phyloP scores from a whole-genome alignment of 2,329 filamentous ascomycete genomes.

The Epichloe baconii region DNA sequence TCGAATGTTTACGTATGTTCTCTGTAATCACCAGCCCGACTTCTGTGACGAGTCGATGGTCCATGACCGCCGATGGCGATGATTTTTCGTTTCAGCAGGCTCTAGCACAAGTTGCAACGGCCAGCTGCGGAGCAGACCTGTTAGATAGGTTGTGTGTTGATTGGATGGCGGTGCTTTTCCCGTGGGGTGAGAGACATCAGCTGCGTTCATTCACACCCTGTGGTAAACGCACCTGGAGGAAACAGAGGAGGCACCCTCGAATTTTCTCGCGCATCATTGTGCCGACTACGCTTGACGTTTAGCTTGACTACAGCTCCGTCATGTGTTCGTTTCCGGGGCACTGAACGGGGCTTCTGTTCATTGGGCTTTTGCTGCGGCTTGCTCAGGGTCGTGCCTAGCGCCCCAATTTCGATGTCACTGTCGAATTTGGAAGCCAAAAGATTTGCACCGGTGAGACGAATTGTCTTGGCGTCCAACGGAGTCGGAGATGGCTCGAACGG shows the following conservation, averaged over 20 bases:
- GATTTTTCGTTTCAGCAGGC: background rate
- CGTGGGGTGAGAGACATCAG: background rate
- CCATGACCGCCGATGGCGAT: background rate
- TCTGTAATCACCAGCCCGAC: slow-evolving; percentile 9
- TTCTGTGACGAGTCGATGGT: slow-evolving; percentile 4
- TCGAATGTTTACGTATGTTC: background rate
- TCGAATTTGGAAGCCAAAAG: background rate
- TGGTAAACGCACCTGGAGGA: slow-evolving; percentile 1
- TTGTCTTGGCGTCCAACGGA: background rate
- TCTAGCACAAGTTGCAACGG: slow-evolving; percentile 7
- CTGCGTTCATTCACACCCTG: background rate
- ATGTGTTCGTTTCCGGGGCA: background rate
- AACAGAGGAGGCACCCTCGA: background rate
- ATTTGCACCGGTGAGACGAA: slow-evolving; percentile 5
- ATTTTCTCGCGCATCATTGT: background rate
- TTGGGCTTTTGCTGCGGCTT: background rate
- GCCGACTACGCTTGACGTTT: background rate
- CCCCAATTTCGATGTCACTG: background rate
- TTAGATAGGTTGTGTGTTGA: slow-evolving; percentile 6
- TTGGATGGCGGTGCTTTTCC: slow-evolving; percentile 4
- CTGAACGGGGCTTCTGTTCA: too few relatives aligned
- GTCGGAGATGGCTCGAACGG: background rate
- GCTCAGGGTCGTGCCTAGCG: too few relatives aligned
- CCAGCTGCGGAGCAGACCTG: slow-evolving; percentile 7
- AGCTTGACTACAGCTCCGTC: background rate